Evolutionary conservation across 768 basidiomycete species (phyloP), one percentile per base, ranked within the genome.

Genomic region (Leccinum broughii): DNA sequence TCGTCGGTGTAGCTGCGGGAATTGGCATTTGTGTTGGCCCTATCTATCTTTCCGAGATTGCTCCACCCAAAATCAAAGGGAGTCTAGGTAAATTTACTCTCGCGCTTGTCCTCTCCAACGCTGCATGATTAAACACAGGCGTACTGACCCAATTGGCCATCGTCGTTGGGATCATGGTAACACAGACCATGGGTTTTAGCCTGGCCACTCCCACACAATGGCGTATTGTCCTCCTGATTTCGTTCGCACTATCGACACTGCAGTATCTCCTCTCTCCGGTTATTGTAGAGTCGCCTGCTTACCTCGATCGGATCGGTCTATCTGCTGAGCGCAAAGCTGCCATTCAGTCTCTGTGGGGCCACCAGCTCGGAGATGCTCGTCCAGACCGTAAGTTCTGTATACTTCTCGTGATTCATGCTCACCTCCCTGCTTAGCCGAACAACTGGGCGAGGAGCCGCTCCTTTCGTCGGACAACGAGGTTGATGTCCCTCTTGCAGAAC

Each of bases 101-200:
- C 39, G 2, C 13, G 6, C 50, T 4, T 15, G 54, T 53, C 35
- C 28, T 51, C 7, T 44, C 17, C 20, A 49, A 24, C 7, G 6
- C 58, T 51, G 32, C 51, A 59, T 56, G 28, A 14, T 15, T 20
- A 4, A 20, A 9, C 54, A 20, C 60, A 91, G 90, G 90, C 22
- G 88, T 93, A 28, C 78, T 94, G 30, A 92, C 89, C 1, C 93
- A 94, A 65, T 76, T 95, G 28, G 85, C 83, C 41, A 89, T 96
- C 67, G 92, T 96, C 35, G 74, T 92, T 56, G 92, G 92, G 30
- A 89, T 97, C 63, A 87, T 96, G 81, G 71, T 85, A n/a, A 90
- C 94, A 1, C 95, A 98, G 69, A 74, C 80, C 5, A 77, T 92
- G 61, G 93, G 93, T 3, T 78, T 94, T 39, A 72, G 77, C 55